Conservation (phyloP, 441 rosid genomes). For the Corymbia citriodora region DNA sequence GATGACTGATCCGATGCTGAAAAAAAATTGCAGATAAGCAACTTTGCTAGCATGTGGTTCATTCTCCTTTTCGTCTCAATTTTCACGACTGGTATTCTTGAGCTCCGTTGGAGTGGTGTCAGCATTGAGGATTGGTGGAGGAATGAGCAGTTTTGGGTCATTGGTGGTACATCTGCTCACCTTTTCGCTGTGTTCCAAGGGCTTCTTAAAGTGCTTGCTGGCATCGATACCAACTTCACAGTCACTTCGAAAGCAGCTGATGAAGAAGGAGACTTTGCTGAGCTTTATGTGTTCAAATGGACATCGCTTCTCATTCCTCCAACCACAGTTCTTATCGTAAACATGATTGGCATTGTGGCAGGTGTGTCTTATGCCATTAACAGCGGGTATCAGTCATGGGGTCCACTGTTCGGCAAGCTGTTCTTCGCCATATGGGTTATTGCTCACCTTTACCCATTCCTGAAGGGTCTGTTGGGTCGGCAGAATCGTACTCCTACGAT, state of each 20-base stretch:
- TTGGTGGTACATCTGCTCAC: slow-evolving; percentile 97
- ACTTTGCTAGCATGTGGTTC: slow-evolving; percentile 95
- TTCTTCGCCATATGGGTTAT: slow-evolving; percentile 97
- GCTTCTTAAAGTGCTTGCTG: slow-evolving; percentile 90
- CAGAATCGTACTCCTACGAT: slow-evolving; percentile 94
- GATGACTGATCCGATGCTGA: neutral
- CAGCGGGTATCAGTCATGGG: slow-evolving; percentile 98
- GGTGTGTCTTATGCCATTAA: slow-evolving; percentile 89
- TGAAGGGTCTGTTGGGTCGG: slow-evolving; percentile 89
- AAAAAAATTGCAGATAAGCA: slow-evolving; percentile 70
- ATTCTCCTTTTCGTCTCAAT: slow-evolving; percentile 86
- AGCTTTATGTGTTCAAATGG: slow-evolving; percentile 96
- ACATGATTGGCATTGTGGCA: slow-evolving; percentile 91
- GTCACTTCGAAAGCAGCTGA: slow-evolving; percentile 94
- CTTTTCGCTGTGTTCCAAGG: slow-evolving; percentile 98
- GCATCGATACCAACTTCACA: slow-evolving; percentile 93
- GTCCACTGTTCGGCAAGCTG: slow-evolving; percentile 92
- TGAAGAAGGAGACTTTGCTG: slow-evolving; percentile 89
- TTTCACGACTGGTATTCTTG: slow-evolving; percentile 78
- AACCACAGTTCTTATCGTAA: slow-evolving; percentile 77
- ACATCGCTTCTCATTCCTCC: slow-evolving; percentile 96
- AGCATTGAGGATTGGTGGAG: slow-evolving; percentile 99
- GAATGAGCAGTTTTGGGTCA: slow-evolving; percentile 98
- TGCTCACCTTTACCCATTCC: slow-evolving; percentile 93
- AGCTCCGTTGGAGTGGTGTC: slow-evolving; percentile 92